phyloP scores from a whole-genome alignment of 2,329 filamentous ascomycete genomes.

The Gaeumannomyces tritici region DNA sequence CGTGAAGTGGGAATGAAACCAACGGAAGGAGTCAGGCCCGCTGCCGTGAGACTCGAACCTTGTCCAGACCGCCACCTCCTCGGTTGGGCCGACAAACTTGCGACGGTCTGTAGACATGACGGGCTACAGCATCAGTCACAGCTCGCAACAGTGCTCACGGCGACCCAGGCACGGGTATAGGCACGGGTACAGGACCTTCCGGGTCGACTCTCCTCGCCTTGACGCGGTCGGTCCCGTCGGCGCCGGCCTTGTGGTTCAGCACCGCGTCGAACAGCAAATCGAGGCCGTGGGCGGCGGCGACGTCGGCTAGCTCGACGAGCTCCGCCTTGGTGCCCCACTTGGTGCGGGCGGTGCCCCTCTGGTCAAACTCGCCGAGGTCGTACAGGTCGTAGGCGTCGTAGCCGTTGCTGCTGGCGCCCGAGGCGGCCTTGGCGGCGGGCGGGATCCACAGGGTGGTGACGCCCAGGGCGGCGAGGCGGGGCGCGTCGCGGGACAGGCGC shows the following conservation, averaged over 20 bases:
- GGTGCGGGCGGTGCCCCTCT: conserved; percentile 52
- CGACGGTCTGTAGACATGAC: conserved; percentile 34
- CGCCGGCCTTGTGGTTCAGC: conserved; percentile 62
- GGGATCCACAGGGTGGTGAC: conserved; percentile 59
- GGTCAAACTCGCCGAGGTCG: conserved; percentile 63
- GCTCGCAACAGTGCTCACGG: background rate
- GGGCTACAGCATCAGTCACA: background rate
- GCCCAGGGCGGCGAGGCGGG: conserved; percentile 47
- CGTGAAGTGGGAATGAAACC: conserved; percentile 58
- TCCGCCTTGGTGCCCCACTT: conserved; percentile 63
- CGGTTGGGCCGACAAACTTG: conserved; percentile 40
- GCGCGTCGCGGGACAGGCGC: conserved; percentile 41
- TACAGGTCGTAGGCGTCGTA: conserved; percentile 64
- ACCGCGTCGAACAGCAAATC: conserved; percentile 61
- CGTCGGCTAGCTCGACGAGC: conserved; percentile 38
- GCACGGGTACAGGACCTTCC: conserved; percentile 12
- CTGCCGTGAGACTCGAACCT: conserved; percentile 57
- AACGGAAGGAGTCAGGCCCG: conserved; percentile 52
- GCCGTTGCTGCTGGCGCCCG: conserved; percentile 48
- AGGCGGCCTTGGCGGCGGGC: conserved; percentile 59
- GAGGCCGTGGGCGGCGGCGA: conserved; percentile 42
- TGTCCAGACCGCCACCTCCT: conserved; percentile 59
- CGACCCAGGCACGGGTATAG: background rate
- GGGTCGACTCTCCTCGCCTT: conserved; percentile 50
- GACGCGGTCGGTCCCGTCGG: conserved; percentile 52